Base-by-base conservation (phyloP, 257 asterid genomes). In the Ligustrum vulgare region DNA sequence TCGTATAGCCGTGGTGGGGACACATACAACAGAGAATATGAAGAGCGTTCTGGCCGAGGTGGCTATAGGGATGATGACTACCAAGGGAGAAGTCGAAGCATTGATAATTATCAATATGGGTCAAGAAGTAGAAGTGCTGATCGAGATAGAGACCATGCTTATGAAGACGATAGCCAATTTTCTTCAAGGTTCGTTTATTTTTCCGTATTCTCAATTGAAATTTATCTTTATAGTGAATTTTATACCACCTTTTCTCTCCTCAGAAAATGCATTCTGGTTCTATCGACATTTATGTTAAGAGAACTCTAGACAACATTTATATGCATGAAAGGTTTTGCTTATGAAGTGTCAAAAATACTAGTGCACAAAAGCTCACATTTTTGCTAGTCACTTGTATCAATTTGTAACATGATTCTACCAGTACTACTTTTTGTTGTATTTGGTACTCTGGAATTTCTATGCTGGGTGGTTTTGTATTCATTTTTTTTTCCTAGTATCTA, bases 61-160 rank as follows among this genome's bases (percentile, higher is more conserved):
- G 34, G 92, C 67, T 85, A 82, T 71, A 87, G 84, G 84, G 91
- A 91, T 78, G 93, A 91, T 75, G 96, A 89, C 74, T 84, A 82
- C 81, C 84, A 83, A 36, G 94, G 96, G 80, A 87, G 93, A 81
- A 81, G 93, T 81, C 90, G 51, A 69, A 87, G 79, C 67, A 37
- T 47, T 51, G 92, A 91, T 86, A 89, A 83, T 56, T 79, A 88
- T 81, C 85, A 84, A 67, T 80, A 86, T 87, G 96, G 88, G 16
- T 83, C 97, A 77, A 91, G 96, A 87, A 86, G 99, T 82, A 89
- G 89, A 84, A 92, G 98, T 85, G 88, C 88, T 77, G 99, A 89
- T 67, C 85, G 75, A 72, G 93, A 91, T 70, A 80, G 84, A 67
- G 87, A 83, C 69, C 83, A 80, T 73, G 80, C 82, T 75, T 85